Evolutionary conservation across 2,329 filamentous ascomycete genomes (phyloP).

Genomic region (Pseudohalonectria lignicola): DNA sequence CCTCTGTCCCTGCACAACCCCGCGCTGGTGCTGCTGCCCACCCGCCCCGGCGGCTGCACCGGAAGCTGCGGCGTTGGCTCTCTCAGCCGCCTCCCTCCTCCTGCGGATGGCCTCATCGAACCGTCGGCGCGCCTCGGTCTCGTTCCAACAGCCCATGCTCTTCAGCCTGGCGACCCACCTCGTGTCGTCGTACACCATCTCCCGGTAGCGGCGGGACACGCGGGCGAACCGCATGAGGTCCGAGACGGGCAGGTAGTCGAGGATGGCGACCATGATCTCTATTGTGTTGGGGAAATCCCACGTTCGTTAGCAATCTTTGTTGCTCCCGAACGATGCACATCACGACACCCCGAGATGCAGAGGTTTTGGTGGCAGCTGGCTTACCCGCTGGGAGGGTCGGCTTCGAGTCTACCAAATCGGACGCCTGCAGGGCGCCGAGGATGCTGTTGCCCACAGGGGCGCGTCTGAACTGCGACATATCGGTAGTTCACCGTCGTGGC

Average conservation of each 20-base stretch:
- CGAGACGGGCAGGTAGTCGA: conserved; percentile 78
- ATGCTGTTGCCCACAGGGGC: conserved; percentile 35
- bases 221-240: conserved; percentile 81
- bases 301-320: too few species aligned
- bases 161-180: conserved; percentile 83
- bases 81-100: conserved; percentile 43
- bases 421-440: conserved; percentile 66
- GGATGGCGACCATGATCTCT: conserved; percentile 81
- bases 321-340: too few species aligned
- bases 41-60: conserved; percentile 9
- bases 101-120: conserved; percentile 61
- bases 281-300: conserved; percentile 5
- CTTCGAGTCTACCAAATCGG: conserved; percentile 69
- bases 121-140: conserved; percentile 68
- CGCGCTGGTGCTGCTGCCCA: conserved; percentile 1
- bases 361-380: too few species aligned
- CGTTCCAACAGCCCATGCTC: conserved; percentile 87
- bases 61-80: conserved; percentile 10
- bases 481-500: not conserved
- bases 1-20: conserved; percentile 8
- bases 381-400: conserved; percentile 73
- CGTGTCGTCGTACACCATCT: conserved; percentile 98
- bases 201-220: conserved; percentile 74
- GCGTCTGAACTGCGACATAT: conserved; percentile 3
- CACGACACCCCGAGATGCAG: too few species aligned